phyloP scores from a whole-genome alignment of 2,329 filamentous ascomycete species.

The Arthrobotrys entomopaga region DNA sequence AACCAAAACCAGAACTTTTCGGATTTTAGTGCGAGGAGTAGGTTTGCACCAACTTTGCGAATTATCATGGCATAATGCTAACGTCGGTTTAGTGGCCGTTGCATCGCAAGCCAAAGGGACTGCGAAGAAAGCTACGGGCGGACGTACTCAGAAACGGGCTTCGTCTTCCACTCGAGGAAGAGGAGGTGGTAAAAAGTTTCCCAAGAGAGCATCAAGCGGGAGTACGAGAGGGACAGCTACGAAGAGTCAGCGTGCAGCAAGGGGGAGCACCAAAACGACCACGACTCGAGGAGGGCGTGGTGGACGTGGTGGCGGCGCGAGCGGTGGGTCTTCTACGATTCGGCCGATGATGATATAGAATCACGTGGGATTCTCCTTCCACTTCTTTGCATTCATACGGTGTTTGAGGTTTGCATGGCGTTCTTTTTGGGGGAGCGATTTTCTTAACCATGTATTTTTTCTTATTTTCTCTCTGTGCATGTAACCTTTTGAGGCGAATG shows the following conservation, averaged over 20 bases:
- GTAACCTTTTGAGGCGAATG: conserved; percentile 1
- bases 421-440: conserved; percentile 8
- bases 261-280: neutral
- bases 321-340: conserved; percentile 21
- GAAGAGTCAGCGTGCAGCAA: conserved; percentile 12
- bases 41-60: neutral
- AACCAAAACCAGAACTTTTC: conserved; percentile 24
- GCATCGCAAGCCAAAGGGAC: conserved; percentile 33
- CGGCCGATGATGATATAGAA: conserved; percentile 47
- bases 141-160: conserved; percentile 17
- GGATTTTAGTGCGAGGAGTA: conserved; percentile 47
- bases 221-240: neutral
- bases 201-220: conserved; percentile 28
- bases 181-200: conserved; percentile 37
- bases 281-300: conserved; percentile 25
- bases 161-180: conserved; percentile 4
- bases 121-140: conserved; percentile 19
- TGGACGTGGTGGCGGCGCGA: conserved; percentile 8
- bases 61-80: conserved; percentile 4
- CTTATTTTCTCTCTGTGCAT: neutral
- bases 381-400: conserved; percentile 22
- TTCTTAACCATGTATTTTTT: neutral
- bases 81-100: conserved; percentile 34
- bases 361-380: neutral
- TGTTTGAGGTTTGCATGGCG: conserved; percentile 22